Percentiles rank a stretch among this genome's conserved stretches.
These are phyloP conservation scores for Epichloe gansuensis DNA, from an alignment of 2,329 filamentous ascomycete genomes.

Conservation along the genomic window DNA sequence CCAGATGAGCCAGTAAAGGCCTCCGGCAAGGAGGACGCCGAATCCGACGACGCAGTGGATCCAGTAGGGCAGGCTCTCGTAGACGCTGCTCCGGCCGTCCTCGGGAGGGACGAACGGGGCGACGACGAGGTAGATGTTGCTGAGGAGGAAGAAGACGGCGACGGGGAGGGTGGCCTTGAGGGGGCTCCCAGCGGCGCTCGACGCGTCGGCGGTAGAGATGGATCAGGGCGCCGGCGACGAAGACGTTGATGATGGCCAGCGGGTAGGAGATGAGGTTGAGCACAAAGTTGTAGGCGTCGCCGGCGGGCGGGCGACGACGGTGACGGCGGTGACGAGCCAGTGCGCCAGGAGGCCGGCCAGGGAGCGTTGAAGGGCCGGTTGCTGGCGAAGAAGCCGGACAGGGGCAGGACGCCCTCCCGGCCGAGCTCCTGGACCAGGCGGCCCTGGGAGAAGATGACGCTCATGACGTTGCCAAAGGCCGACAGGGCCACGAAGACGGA, in stretches of 20 bases:
- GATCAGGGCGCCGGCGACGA: conserved; percentile 40
- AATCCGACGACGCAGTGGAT: conserved; percentile 47
- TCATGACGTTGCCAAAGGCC: conserved; percentile 55
- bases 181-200: conserved; percentile 37
- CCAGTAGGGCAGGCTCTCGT: conserved; percentile 42
- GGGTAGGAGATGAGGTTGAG: conserved; percentile 54
- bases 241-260: conserved; percentile 44
- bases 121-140: conserved; percentile 48
- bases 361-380: conserved; percentile 51
- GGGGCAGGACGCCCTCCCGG: conserved; percentile 53
- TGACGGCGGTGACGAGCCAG: conserved; percentile 51
- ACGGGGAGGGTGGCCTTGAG: conserved; percentile 43
- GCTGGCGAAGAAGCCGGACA: conserved; percentile 49
- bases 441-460: conserved; percentile 57
- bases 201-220: conserved; percentile 39
- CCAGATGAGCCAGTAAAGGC: conserved; percentile 45
- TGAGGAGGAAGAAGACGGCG: conserved; percentile 45
- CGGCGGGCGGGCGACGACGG: conserved; percentile 57
- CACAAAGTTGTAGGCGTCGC: conserved; percentile 54
- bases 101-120: conserved; percentile 45
- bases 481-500: conserved; percentile 57
- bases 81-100: conserved; percentile 39
- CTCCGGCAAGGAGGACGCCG: conserved; percentile 39
- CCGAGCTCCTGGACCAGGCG: conserved; percentile 54
- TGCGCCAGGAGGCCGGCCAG: conserved; percentile 50